Base-by-base conservation (phyloP, 768 basidiomycete species). In the Tricholoma furcatifolium region DNA sequence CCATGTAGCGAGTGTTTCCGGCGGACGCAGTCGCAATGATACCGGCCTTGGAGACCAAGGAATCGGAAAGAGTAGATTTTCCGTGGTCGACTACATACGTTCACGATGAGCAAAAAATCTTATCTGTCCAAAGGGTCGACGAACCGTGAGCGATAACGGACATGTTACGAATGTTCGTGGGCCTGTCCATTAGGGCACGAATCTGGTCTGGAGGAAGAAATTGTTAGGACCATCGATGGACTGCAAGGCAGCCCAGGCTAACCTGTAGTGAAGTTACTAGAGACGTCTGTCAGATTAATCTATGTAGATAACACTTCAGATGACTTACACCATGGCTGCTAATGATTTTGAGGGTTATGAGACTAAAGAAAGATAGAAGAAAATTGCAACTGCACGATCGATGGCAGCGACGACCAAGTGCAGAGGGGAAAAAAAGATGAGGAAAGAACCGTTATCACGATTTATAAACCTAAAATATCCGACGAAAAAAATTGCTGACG, bases 41-140 rank as follows among this genome's bases (percentile, higher is more conserved):
- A 83, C 96, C 96, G 57, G 96, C 96, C 79, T 98, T 98, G 57
- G 95, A 94, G 67, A 98, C 94, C 49, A 99, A 80, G 38, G 95
- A 97, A 72, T 98, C 96, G 60, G 95, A 96, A 60, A 98, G 87
- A 62, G 96, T 98, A 55, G 96, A 98, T 77, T 99, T 99, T 78
- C 96, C 96, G 78, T 99, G 96, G 74, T 98, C 96, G 84, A 98
- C 96, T 94, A 43, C 31, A 36, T 24, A 43, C 31, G 31, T 15
- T 10, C 12, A 5, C 24, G 38, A 20, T 54, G 17, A 52, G 10
- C 36, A 35, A 35, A 24, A 52, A 44, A 42, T 43, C 45, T 48
- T 36, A 57, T 39, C 51, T 27, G 14, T 12, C 30, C 5, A 32
- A 43, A 48, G 21, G 43, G 50, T 47, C 9, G 20, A 44, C 83